These are phyloP conservation scores for Fusarium pseudonygamai DNA, from an alignment of 2,329 filamentous ascomycete species.

Conservation along the genomic window DNA sequence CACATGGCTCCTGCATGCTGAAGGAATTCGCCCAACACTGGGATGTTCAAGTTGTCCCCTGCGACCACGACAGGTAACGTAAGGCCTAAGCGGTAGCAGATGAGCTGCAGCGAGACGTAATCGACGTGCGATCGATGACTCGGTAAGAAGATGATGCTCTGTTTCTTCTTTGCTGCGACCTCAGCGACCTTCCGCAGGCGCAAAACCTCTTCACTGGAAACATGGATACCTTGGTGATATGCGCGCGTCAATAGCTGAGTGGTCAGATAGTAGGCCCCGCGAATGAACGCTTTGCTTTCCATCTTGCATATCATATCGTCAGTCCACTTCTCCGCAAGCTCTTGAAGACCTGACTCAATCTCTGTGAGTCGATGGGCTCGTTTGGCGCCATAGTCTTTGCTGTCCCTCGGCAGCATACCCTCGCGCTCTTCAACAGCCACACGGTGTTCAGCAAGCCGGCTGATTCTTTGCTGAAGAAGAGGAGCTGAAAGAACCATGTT, in stretches of 20 bases:
- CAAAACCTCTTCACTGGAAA: constrained; percentile 92
- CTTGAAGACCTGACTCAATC: constrained; percentile 76
- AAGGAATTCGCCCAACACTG: constrained; percentile 86
- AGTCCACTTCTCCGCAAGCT: constrained; percentile 86
- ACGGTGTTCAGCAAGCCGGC: constrained; percentile 78
- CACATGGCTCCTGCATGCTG: constrained; percentile 98
- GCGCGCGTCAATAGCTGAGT: constrained; percentile 91
- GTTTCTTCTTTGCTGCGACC: constrained; percentile 83
- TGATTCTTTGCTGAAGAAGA: constrained; percentile 78
- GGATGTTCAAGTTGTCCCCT: constrained; percentile 96
- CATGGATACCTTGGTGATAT: constrained; percentile 97
- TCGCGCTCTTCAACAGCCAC: constrained; percentile 80
- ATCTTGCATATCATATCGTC: constrained; percentile 99
- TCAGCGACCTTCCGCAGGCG: constrained; percentile 84
- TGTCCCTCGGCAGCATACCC: constrained; percentile 69
- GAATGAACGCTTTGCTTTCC: constrained; percentile 92
- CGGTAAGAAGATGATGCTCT: constrained; percentile 94
- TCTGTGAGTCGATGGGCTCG: constrained; percentile 66
- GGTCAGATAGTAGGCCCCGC: constrained; percentile 87
- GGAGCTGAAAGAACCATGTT: constrained; percentile 77
- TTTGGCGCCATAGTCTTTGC: constrained; percentile 62
- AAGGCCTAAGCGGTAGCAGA: constrained; percentile 92
- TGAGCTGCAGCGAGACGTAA: constrained; percentile 93
- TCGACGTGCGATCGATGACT: constrained; percentile 96
- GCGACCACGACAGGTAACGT: constrained; percentile 91